These are phyloP conservation scores for Nicotiana paniculata DNA, from an alignment of 257 asterid genomes.

Conservation along the genomic window DNA sequence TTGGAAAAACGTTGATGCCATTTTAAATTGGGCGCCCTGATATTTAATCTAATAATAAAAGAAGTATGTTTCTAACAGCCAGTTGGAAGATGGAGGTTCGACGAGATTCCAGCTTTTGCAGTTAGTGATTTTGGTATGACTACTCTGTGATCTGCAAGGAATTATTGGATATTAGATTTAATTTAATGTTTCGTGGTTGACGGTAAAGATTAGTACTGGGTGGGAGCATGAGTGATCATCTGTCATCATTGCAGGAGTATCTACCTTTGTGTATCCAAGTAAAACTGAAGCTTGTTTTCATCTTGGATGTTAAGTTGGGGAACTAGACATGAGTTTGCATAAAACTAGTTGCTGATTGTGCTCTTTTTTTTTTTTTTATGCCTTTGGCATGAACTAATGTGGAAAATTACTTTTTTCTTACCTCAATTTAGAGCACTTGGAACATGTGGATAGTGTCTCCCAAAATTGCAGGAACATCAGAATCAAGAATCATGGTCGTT, in stretches of 20 bases:
- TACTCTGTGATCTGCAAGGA: background rate
- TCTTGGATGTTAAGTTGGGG: conserved; percentile 6
- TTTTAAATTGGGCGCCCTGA: background rate
- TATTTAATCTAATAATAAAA: background rate
- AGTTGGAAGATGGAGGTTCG: background rate
- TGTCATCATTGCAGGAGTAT: background rate
- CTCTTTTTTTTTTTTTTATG: background rate
- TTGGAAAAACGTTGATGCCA: background rate
- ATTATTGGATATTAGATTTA: background rate
- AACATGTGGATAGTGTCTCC: background rate
- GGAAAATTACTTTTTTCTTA: background rate
- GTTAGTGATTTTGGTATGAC: conserved; percentile 3
- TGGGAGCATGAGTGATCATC: background rate
- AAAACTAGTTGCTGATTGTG: background rate
- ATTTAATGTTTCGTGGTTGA: background rate
- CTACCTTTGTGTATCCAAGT: background rate
- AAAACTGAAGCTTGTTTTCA: background rate
- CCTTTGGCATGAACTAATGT: background rate
- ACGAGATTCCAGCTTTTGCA: background rate
- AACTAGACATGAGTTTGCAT: background rate
- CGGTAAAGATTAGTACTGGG: background rate
- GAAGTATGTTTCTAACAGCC: background rate
- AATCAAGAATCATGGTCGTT: background rate
- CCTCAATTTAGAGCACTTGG: background rate
- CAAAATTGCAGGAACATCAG: background rate